Evolutionary conservation across 2,329 filamentous ascomycete species (phyloP).

Genomic region (Fusarium poae): DNA sequence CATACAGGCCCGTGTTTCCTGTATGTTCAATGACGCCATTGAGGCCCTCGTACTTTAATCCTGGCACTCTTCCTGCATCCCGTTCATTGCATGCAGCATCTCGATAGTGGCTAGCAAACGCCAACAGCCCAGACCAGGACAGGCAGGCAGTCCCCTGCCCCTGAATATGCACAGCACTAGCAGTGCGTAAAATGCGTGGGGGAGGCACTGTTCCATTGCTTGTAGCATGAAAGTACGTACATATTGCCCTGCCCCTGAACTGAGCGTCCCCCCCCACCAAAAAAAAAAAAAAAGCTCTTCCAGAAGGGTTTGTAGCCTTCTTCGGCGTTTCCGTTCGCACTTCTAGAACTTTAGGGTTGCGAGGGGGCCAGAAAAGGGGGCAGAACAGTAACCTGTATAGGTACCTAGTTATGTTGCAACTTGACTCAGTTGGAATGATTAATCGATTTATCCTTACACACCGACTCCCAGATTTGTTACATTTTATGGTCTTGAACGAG

Average conservation of each 20-base stretch:
- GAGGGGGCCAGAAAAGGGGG: neutral
- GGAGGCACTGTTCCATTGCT: conserved; percentile 5
- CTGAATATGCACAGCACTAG: conserved; percentile 8
- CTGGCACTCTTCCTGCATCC: conserved; percentile 21
- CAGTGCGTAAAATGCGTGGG: conserved; percentile 6
- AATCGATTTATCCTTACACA: conserved; percentile 3
- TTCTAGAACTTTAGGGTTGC: conserved; percentile 21
- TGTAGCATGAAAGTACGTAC: neutral
- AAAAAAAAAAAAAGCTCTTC: conserved; percentile 13
- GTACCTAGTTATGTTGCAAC: neutral
- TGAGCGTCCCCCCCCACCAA: conserved; percentile 2
- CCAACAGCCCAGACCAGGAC: neutral
- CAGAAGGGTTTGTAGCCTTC: conserved; percentile 18
- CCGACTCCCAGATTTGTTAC: neutral
- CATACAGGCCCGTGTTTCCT: neutral
- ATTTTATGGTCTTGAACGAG: conserved; percentile 8
- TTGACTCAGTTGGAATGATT: conserved; percentile 16
- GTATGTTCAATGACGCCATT: conserved; percentile 22
- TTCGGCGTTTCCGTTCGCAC: conserved; percentile 25
- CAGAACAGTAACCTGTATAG: neutral
- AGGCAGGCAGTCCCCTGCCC: conserved; percentile 3
- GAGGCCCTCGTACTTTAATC: conserved; percentile 4
- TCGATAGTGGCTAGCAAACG: conserved; percentile 7
- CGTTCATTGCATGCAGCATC: conserved; percentile 28
- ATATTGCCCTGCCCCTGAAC: neutral